Conservation (phyloP, 2,329 filamentous ascomycete genomes). For the Epichloe baconii region DNA sequence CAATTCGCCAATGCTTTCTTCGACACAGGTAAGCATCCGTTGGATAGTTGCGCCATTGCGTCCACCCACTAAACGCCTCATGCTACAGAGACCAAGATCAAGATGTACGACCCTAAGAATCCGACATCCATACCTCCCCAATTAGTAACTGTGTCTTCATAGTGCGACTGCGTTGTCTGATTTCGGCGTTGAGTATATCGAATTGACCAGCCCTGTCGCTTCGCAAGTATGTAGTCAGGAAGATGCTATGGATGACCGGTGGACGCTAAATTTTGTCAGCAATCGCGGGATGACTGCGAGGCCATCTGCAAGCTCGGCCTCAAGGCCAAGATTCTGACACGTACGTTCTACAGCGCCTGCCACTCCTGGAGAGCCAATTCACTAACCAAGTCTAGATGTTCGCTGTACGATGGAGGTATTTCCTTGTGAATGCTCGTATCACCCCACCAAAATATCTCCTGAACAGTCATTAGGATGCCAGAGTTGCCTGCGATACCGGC, state of each 20-base stretch:
- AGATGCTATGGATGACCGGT: background rate
- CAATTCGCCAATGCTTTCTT: conserved; percentile 71
- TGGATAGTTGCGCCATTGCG: background rate
- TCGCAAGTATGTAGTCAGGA: background rate
- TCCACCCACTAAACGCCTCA: background rate
- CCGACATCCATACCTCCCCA: background rate
- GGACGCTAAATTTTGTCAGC: conserved; percentile 42
- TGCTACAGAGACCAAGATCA: conserved; percentile 29
- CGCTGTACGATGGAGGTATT: conserved; percentile 11
- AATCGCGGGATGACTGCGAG: conserved; percentile 76
- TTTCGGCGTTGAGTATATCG: conserved; percentile 25
- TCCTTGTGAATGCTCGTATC: background rate
- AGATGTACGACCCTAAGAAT: conserved; percentile 28
- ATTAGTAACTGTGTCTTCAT: background rate
- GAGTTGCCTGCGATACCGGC: conserved; percentile 1
- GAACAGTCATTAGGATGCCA: background rate
- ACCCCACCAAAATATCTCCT: background rate
- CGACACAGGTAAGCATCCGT: conserved; percentile 33
- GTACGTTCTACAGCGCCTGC: conserved; percentile 10
- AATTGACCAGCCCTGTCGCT: conserved; percentile 74
- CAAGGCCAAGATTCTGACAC: conserved; percentile 33
- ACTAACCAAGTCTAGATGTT: conserved; percentile 6
- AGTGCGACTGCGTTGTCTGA: conserved; percentile 8
- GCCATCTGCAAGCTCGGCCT: conserved; percentile 89
- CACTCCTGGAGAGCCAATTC: background rate